Base-by-base conservation (phyloP, 805 yeast species). In the Yarrowia sp. region DNA sequence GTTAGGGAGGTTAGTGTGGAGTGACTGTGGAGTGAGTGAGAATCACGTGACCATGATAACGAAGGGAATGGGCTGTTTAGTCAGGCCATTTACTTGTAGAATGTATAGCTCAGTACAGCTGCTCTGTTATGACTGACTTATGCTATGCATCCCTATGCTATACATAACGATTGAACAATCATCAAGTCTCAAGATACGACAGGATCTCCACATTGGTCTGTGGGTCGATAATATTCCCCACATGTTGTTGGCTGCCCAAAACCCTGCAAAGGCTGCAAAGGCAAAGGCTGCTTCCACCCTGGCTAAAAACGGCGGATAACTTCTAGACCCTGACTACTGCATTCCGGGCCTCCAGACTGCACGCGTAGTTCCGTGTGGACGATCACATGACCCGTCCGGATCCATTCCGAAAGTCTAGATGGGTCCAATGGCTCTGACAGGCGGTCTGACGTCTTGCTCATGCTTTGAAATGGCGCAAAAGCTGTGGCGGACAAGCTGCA, bases 271-370 rank as follows among this genome's bases (percentile, higher is more conserved):
- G 19, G 19, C 19, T 19, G 1, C 19, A 19, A 19, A 19, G 19
- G 19, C 19, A 19, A 26, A 5, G 43, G 58, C 58, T 53, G 56
- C 43, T 16, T 11, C 19, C 15, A 38, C 9, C 14, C 8, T 35
- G 36, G 41, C 59, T 53, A 53, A 53, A 53, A 53, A 38, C 59
- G 59, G 59, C 36, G 40, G 59, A 40, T 40, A 53, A 40, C 59
- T 53, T 53, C 59, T 53, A 53, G 59, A 53, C 59, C 59, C 59
- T 53, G 59, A 53, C 59, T 53, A 53, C 59, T 53, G 59, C 59
- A 38, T 19, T 38, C 45, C 19, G 16, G 15, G 8, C 59, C 59
- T 53, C 45, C 19, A 14, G 10, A 38, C 35, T 53, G 59, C 59
- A 53, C 12, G 14, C 1, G 12, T 12, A 52, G 58, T 16, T 10